A percentile compares a stretch with the other conserved stretches of the same genome.
phyloP scores from a whole-genome alignment of 2,329 filamentous ascomycete genomes.

The Pseudofabraea citricarpa region DNA sequence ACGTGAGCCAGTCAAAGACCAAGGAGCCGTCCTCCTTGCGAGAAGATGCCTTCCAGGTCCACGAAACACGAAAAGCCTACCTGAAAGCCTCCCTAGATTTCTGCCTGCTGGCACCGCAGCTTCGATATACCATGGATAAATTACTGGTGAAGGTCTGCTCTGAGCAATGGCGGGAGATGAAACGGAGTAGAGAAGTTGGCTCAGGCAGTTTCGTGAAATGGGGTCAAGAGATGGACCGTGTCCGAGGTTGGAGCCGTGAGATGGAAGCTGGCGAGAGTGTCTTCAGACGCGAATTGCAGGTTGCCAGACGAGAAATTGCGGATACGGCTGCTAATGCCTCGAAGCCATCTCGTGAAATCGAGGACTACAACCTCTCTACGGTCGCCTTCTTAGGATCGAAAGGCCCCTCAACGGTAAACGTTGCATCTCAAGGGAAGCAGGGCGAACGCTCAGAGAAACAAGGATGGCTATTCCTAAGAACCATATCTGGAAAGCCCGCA shows the following conservation, averaged over 20 bases:
- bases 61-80: constrained; percentile 87
- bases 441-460: constrained; percentile 70
- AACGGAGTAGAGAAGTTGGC: constrained; percentile 61
- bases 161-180: constrained; percentile 87
- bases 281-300: constrained; percentile 76
- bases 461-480: constrained; percentile 86
- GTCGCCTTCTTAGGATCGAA: constrained; percentile 77
- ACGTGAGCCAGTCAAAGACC: constrained; percentile 79
- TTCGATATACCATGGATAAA: constrained; percentile 80
- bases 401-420: constrained; percentile 53
- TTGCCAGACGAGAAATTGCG: constrained; percentile 76
- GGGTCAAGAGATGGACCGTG: constrained; percentile 79
- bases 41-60: constrained; percentile 93
- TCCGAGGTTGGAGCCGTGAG: constrained; percentile 88
- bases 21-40: constrained; percentile 89
- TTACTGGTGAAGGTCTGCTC: constrained; percentile 78
- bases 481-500: constrained; percentile 80
- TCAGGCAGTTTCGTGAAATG: constrained; percentile 59
- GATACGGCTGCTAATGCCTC: constrained; percentile 65
- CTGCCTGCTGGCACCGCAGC: constrained; percentile 79
- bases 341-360: constrained; percentile 84
- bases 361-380: constrained; percentile 86
- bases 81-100: constrained; percentile 92
- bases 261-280: constrained; percentile 85
- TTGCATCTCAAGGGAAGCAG: constrained; percentile 46